phyloP scores from a whole-genome alignment of 805 yeast species.

The Myxozyma sirexii region DNA sequence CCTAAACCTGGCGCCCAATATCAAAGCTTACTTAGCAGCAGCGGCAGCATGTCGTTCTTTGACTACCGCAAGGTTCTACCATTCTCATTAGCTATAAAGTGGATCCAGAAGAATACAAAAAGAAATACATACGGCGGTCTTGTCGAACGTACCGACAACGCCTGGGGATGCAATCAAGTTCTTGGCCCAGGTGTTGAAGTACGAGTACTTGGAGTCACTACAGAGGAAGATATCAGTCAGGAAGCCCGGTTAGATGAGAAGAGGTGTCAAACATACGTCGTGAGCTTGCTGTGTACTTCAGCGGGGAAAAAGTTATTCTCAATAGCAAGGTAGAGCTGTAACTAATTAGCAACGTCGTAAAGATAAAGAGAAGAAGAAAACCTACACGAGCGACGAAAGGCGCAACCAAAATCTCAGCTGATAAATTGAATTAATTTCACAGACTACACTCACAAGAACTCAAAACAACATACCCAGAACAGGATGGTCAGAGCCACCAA shows the following conservation, averaged over 20 bases:
- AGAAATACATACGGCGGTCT: constrained; percentile 6
- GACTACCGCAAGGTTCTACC: background rate
- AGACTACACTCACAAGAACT: background rate
- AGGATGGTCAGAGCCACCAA: constrained; percentile 33
- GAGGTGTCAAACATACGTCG: constrained; percentile 12
- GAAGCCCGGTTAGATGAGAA: background rate
- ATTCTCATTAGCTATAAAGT: background rate
- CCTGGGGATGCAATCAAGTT: constrained; percentile 33
- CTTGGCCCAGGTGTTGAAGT: constrained; percentile 32
- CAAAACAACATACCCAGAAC: constrained; percentile 9
- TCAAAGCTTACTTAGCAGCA: too few species aligned
- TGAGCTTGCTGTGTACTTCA: constrained; percentile 6
- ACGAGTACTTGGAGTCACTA: constrained; percentile 32
- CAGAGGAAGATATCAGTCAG: background rate
- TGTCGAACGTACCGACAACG: constrained; percentile 33
- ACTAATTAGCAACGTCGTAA: background rate
- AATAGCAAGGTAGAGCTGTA: constrained; percentile 17
- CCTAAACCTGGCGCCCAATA: too few species aligned
- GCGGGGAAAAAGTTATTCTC: constrained; percentile 10
- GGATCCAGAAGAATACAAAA: background rate
- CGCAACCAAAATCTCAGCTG: constrained; percentile 34
- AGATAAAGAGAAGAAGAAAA: background rate
- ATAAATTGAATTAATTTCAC: background rate
- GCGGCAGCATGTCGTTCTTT: too few species aligned
- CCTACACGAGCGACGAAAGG: constrained; percentile 35